Conservation (phyloP, 2,329 filamentous ascomycete genomes). For the Fusarium tanahbumbuense region DNA sequence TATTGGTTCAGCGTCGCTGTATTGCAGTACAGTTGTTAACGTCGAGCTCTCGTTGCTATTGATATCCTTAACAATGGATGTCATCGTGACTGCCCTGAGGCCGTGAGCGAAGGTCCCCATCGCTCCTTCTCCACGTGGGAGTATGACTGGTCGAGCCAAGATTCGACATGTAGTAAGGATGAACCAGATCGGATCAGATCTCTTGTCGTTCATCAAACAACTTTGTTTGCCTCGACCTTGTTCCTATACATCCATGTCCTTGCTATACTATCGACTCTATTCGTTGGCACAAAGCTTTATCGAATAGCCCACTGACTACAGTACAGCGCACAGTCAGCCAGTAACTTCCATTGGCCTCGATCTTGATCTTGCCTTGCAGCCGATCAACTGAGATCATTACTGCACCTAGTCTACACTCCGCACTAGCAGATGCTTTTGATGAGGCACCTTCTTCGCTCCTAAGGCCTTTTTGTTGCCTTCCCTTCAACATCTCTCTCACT, state of each 20-base stretch:
- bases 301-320: slow-evolving; percentile 1
- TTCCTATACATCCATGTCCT: slow-evolving; percentile 12
- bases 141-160: slow-evolving; percentile 16
- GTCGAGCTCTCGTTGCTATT: neutral
- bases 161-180: neutral
- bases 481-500: slow-evolving; percentile 1
- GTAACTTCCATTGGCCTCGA: neutral
- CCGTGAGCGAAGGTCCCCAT: neutral
- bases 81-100: neutral
- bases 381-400: slow-evolving; percentile 14
- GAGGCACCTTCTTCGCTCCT: slow-evolving; percentile 13
- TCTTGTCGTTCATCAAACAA: slow-evolving; percentile 17
- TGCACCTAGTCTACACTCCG: neutral
- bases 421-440: slow-evolving; percentile 8
- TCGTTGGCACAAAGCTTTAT: neutral
- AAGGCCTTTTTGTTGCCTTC: slow-evolving; percentile 13
- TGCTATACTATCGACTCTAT: slow-evolving; percentile 10
- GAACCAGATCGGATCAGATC: neutral
- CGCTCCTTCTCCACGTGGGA: slow-evolving; percentile 30
- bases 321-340: neutral
- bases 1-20: slow-evolving; percentile 24
- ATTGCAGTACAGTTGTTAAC: slow-evolving; percentile 6
- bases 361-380: slow-evolving; percentile 11
- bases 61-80: neutral
- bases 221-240: slow-evolving; percentile 1